Percentiles rank a stretch among this genome's conserved stretches.
These are phyloP conservation scores for Pythium apleroticum DNA, from an alignment of 352 stramenopile genomes.

Conservation along the genomic window DNA sequence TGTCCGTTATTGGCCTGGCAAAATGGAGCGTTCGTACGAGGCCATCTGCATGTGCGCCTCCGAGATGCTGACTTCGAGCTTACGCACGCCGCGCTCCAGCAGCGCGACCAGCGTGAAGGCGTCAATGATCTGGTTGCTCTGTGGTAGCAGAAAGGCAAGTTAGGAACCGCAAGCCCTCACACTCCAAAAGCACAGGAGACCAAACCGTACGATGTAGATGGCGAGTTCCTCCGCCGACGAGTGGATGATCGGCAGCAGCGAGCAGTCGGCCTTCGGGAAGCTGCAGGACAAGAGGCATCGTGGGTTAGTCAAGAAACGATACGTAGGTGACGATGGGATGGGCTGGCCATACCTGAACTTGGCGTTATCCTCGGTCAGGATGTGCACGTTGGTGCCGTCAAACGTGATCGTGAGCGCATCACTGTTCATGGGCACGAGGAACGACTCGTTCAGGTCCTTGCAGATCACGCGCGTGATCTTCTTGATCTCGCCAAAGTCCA, in stretches of 20 bases:
- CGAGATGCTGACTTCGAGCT: slow-evolving; percentile 94
- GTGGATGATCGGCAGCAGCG: slow-evolving; percentile 95
- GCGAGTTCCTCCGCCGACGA: slow-evolving; percentile 96
- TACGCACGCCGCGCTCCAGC: slow-evolving; percentile 73
- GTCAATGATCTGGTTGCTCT: slow-evolving; percentile 88
- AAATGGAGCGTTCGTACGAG: slow-evolving; percentile 73
- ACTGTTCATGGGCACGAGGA: slow-evolving; percentile 95
- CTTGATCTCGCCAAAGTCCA: slow-evolving; percentile 99
- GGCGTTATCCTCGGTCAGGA: slow-evolving; percentile 94
- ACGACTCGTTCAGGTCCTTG: slow-evolving; percentile 97
- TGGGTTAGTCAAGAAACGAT: neutral
- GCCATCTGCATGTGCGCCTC: slow-evolving; percentile 92
- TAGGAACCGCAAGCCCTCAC: too few species aligned
- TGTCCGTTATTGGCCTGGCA: slow-evolving; percentile 22
- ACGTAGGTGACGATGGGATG: slow-evolving; percentile 2
- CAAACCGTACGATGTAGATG: slow-evolving; percentile 88
- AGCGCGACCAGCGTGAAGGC: slow-evolving; percentile 79
- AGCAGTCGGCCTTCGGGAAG: slow-evolving; percentile 95
- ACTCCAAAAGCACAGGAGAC: too few species aligned
- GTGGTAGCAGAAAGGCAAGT: neutral
- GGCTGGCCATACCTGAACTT: slow-evolving; percentile 77
- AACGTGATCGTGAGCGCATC: slow-evolving; percentile 91
- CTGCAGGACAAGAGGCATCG: slow-evolving; percentile 25
- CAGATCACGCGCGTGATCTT: slow-evolving; percentile 93
- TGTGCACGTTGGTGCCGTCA: slow-evolving; percentile 83